Percentiles rank a stretch among this genome's conserved stretches.
phyloP scores from a whole-genome alignment of 2,329 filamentous ascomycete genomes.

The Moelleriella libera region DNA sequence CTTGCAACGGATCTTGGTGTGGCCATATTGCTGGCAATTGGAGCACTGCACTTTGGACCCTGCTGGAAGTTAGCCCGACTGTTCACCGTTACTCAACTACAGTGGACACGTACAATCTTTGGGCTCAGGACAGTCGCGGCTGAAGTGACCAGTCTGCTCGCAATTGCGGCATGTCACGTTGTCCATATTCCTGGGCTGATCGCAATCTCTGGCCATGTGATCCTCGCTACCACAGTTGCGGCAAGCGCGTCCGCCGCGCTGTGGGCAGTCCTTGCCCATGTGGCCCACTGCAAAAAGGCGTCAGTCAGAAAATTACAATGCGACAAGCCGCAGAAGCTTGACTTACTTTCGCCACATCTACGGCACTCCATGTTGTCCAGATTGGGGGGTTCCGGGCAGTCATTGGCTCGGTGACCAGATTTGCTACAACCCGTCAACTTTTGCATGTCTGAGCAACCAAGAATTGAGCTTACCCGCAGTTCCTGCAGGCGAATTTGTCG shows the following conservation, averaged over 20 bases:
- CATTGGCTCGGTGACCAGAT: conserved; percentile 33
- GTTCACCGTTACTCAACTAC: not conserved
- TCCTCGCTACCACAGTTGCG: conserved; percentile 52
- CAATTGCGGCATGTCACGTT: conserved; percentile 47
- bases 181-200: conserved; percentile 27
- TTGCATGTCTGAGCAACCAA: conserved; percentile 1
- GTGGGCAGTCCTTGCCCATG: conserved; percentile 48
- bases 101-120: conserved; percentile 20
- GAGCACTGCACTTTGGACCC: conserved; percentile 24
- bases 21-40: conserved; percentile 23
- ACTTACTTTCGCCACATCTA: conserved; percentile 47
- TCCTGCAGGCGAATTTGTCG: conserved; percentile 53
- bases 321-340: not conserved
- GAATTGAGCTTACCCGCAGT: conserved; percentile 37
- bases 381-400: conserved; percentile 46
- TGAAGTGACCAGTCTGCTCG: conserved; percentile 43
- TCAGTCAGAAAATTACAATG: conserved; percentile 3
- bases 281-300: conserved; percentile 34
- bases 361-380: conserved; percentile 50
- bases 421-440: conserved; percentile 18
- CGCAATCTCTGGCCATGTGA: conserved; percentile 38
- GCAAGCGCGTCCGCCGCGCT: conserved; percentile 39
- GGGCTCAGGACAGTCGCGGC: conserved; percentile 48
- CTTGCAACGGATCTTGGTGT: conserved; percentile 25
- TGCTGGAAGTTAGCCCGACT: conserved; percentile 5